Conservation (phyloP, 139 green algal species). For the Micromonas commoda region DNA sequence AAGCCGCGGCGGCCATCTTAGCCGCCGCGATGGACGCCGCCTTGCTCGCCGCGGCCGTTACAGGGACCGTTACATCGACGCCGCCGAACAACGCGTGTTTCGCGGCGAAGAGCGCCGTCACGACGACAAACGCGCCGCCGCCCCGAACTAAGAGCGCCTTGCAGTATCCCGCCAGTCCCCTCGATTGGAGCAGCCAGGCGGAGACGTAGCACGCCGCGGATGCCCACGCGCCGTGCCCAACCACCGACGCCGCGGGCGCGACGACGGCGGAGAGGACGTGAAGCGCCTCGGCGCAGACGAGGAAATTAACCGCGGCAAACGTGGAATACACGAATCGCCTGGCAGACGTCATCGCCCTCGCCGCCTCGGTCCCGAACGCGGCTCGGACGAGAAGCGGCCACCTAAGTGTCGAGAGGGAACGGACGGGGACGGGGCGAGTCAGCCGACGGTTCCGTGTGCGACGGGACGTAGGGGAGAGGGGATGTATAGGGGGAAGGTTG, state of each 20-base stretch:
- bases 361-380: background rate
- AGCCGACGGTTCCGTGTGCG: too few species aligned
- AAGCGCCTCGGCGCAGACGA: background rate
- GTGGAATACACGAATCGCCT: background rate
- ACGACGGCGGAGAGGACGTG: background rate
- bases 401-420: too few species aligned
- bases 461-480: too few species aligned
- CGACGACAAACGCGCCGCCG: background rate
- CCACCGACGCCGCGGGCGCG: too few species aligned
- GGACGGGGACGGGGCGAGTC: too few species aligned
- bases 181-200: background rate
- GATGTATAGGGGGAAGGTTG: too few species aligned
- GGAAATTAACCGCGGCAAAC: background rate
- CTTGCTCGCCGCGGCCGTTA: background rate
- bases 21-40: too few species aligned
- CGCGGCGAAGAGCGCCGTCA: background rate
- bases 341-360: too few species aligned
- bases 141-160: background rate
- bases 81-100: background rate
- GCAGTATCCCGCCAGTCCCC: background rate
- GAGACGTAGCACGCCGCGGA: background rate
- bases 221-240: background rate
- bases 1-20: background rate
- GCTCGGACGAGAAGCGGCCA: background rate
- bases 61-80: too few species aligned